Evolutionary conservation across 441 rosid species (phyloP).

Genomic region (Melastoma candidum): DNA sequence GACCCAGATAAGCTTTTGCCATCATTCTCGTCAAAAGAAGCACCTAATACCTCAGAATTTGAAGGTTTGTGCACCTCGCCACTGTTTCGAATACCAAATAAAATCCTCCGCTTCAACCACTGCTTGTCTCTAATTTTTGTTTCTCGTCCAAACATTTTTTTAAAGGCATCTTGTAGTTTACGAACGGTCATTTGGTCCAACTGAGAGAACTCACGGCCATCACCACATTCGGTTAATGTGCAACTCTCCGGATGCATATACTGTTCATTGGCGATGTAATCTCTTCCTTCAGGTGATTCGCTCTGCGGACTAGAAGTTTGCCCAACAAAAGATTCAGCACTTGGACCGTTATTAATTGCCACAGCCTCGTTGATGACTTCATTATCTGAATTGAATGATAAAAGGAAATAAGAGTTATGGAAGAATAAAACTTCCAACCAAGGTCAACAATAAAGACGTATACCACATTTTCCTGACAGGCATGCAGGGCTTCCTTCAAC

Average conservation of each 20-base stretch:
- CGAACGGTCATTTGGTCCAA: constrained; percentile 14
- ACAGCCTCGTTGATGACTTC: neutral
- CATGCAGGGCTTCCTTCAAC: neutral
- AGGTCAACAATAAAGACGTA: no score
- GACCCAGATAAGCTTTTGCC: constrained; percentile 2
- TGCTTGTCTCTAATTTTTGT: constrained; percentile 11
- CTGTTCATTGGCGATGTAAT: neutral
- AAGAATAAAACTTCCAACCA: no score
- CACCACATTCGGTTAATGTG: constrained; percentile 1
- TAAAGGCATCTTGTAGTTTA: constrained; percentile 12
- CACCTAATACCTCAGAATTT: constrained; percentile 1
- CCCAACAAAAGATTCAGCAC: neutral
- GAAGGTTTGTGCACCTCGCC: constrained; percentile 8
- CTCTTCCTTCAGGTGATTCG: constrained; percentile 6
- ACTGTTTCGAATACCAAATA: constrained; percentile 10
- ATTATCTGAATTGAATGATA: no score
- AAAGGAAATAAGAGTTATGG: no score
- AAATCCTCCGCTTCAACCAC: constrained; percentile 14
- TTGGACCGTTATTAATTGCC: neutral
- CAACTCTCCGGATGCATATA: neutral
- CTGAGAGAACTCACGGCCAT: constrained; percentile 2
- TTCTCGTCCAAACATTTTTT: constrained; percentile 14
- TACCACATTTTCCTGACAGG: neutral
- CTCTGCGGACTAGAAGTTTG: constrained; percentile 6
- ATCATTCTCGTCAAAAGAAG: constrained; percentile 9